A percentile compares a stretch with the other conserved stretches of the same genome.
phyloP scores from a whole-genome alignment of 176 grass and related monocot genomes.

The Musa troglodytarum region DNA sequence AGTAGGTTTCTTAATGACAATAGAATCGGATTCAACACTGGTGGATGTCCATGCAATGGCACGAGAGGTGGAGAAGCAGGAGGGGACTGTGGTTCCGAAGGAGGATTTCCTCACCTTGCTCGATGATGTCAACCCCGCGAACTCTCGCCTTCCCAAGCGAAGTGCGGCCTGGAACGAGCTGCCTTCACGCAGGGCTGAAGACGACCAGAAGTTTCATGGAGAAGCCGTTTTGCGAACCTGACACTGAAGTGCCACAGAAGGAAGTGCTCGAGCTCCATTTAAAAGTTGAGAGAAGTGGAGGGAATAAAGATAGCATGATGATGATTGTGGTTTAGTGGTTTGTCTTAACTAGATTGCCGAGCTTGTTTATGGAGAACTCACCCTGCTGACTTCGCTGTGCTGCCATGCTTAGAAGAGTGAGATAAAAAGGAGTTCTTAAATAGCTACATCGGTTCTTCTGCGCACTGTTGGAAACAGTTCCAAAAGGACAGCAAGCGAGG shows the following conservation, averaged over 20 bases:
- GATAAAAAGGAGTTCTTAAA: too few relatives aligned
- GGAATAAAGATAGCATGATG: not conserved
- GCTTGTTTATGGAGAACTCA: not conserved
- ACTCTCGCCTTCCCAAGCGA: not conserved
- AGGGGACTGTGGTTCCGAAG: too few relatives aligned
- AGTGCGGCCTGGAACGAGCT: not conserved
- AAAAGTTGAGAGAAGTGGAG: not conserved
- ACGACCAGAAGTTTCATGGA: not conserved
- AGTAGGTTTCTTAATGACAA: not conserved
- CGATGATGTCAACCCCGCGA: too few relatives aligned
- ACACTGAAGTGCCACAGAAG: not conserved
- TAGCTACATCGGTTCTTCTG: too few relatives aligned
- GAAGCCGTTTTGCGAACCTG: not conserved
- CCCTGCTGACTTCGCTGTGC: not conserved
- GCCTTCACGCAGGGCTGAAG: not conserved
- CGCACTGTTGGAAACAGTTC: not conserved
- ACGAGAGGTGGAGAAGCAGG: not conserved
- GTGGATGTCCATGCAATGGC: not conserved
- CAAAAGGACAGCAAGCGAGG: not conserved
- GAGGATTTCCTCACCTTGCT: not conserved
- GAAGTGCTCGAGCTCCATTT: not conserved
- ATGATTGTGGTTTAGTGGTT: not conserved
- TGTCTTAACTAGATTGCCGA: not conserved
- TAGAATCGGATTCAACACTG: not conserved
- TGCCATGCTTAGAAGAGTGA: too few relatives aligned